Conservation (phyloP, 306 rosid genomes). For the Lotus japonicus region DNA sequence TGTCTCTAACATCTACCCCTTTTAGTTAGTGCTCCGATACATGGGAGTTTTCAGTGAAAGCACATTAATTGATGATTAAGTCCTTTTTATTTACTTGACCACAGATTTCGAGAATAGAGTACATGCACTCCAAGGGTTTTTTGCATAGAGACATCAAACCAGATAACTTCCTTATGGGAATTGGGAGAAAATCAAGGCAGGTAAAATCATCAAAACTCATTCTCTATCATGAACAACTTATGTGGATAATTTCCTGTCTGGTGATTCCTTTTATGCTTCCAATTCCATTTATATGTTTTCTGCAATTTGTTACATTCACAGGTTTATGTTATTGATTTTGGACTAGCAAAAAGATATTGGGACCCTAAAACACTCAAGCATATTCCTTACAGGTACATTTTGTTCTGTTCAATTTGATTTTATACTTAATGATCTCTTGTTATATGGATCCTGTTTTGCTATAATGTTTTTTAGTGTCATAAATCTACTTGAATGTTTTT, state of each 20-base stretch:
- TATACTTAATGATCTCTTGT: constrained; percentile 9
- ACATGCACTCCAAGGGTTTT: constrained; percentile 62
- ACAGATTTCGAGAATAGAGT: constrained; percentile 62
- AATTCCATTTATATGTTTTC: constrained; percentile 1
- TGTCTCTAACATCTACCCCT: background rate
- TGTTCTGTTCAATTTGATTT: background rate
- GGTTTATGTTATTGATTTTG: constrained; percentile 81
- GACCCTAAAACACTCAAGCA: constrained; percentile 62
- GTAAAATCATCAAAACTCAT: constrained; percentile 30
- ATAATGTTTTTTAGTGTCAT: background rate
- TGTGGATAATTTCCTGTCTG: background rate
- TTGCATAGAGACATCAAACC: constrained; percentile 97
- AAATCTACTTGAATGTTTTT: background rate
- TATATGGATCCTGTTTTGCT: constrained; percentile 7
- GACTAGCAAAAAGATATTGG: constrained; percentile 73
- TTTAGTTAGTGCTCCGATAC: background rate
- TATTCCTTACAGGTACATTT: constrained; percentile 70
- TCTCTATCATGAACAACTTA: constrained; percentile 6
- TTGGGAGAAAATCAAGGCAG: constrained; percentile 88
- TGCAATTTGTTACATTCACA: constrained; percentile 22
- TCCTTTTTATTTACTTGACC: constrained; percentile 18
- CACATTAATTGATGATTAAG: background rate
- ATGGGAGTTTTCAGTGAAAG: background rate
- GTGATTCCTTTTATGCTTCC: constrained; percentile 1
- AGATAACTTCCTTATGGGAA: constrained; percentile 97